Percentiles rank a stretch among this genome's conserved stretches.
Evolutionary conservation across 2,329 filamentous ascomycete species (phyloP).

Genomic region (Trichoderma harzianum): DNA sequence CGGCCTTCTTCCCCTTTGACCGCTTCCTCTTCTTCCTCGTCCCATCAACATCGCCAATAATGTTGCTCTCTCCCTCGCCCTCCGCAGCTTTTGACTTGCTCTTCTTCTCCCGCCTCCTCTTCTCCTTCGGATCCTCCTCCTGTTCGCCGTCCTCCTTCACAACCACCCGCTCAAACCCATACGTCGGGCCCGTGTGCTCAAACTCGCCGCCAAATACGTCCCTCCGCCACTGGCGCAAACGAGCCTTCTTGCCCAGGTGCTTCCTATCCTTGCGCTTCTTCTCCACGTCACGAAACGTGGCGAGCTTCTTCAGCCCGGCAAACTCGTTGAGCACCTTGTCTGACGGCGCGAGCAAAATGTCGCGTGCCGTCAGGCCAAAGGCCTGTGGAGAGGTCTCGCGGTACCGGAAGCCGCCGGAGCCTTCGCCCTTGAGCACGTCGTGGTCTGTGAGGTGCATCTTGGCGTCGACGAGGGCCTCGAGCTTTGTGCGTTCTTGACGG

Average conservation of each 20-base stretch:
- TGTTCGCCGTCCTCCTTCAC: slow-evolving; percentile 25
- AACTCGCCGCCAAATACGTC: slow-evolving; percentile 60
- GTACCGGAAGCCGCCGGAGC: slow-evolving; percentile 67
- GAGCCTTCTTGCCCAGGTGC: slow-evolving; percentile 85
- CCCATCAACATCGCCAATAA: slow-evolving; percentile 29
- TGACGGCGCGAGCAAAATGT: slow-evolving; percentile 84
- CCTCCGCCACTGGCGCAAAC: slow-evolving; percentile 78
- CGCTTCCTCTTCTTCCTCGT: slow-evolving; percentile 49
- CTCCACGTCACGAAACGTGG: slow-evolving; percentile 79
- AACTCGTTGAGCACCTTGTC: slow-evolving; percentile 86
- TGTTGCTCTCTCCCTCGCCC: slow-evolving; percentile 28
- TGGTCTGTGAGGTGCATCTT: slow-evolving; percentile 72
- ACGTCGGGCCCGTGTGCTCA: slow-evolving; percentile 55
- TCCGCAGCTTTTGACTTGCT: neutral
- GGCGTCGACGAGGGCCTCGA: slow-evolving; percentile 82
- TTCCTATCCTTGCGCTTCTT: slow-evolving; percentile 91
- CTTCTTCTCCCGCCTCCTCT: slow-evolving; percentile 18
- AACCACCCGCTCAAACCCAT: slow-evolving; percentile 48
- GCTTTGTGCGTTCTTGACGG: slow-evolving; percentile 76
- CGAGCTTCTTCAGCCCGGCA: slow-evolving; percentile 91
- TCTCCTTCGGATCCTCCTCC: slow-evolving; percentile 13
- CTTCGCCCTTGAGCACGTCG: slow-evolving; percentile 50
- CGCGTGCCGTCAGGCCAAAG: slow-evolving; percentile 83
- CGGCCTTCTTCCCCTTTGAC: slow-evolving; percentile 41
- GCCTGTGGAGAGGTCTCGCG: slow-evolving; percentile 87